Base-by-base conservation (phyloP, 2,329 filamentous ascomycete species). In the Eutypa lata region DNA sequence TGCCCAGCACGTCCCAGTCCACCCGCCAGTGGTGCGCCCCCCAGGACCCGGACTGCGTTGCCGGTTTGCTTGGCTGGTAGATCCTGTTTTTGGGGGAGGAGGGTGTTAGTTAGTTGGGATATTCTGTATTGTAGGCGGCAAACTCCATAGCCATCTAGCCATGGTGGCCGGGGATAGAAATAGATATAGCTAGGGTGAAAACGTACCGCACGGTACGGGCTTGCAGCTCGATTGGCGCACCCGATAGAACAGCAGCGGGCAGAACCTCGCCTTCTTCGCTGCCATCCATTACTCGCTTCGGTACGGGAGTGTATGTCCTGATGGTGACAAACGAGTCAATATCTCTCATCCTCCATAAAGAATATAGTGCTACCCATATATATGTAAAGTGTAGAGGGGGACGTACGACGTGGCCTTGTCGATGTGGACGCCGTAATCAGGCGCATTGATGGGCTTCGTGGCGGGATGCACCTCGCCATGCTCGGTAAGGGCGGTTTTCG, bases 1-100 rank as follows among this genome's bases (percentile, higher is more conserved):
- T 97, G 64, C 81, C 75, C 31, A 97, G 80, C 47, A 96, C 85
- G 71, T 99, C 94, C 94, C 94, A 99, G 72, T 99, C 94, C 91
- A 99, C 95, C 48, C 92, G 88, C 94, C 94, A 99, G 67, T 88
- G 83, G 69, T 89, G 84, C 52, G 83, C 77, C 68, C 90, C 86
- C 89, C 90, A 96, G 64, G 85, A 83, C 59, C 94, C 93, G 33
- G 93, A 97, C 75, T 99, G 94, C 43, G 93, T 97, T 35, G 94
- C 93, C n/a, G 94, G 86, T 76, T 99, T 99, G 53, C 90, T 70
- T 48, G 91, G 91, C 65, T 88, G 86, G 79, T 89, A 97, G 74
- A 99, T 99, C 67, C 93, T 97, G 67, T 53, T 44, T 44, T 10
- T 10, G 18, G 16, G 26, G 33, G 16, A 26, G 16, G 38, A 11